These are phyloP conservation scores for Withania somnifera DNA, from an alignment of 305 asterid genomes.

Conservation along the genomic window DNA sequence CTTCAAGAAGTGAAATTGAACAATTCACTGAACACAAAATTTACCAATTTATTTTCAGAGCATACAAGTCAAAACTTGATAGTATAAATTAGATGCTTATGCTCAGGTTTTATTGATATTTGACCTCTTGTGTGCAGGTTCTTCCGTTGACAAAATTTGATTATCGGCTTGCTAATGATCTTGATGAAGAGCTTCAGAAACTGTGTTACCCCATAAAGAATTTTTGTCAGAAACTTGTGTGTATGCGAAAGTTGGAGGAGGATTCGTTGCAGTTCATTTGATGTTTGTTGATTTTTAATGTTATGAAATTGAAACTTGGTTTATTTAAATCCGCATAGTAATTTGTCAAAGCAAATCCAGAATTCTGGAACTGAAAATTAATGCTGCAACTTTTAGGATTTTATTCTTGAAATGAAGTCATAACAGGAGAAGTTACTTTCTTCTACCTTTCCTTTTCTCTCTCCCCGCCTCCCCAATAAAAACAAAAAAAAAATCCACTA, in stretches of 20 bases:
- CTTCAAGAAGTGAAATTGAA: not conserved
- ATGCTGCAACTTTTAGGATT: not conserved
- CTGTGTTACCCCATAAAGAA: constrained; percentile 76
- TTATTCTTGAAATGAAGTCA: not conserved
- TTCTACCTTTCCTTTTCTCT: not conserved
- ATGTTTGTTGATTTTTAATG: constrained; percentile 41
- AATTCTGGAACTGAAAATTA: constrained; percentile 1
- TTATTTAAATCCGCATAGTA: not conserved
- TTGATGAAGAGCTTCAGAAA: constrained; percentile 80
- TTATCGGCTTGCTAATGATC: constrained; percentile 86
- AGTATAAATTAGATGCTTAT: not conserved
- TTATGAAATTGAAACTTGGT: not conserved
- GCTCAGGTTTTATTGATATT: not conserved
- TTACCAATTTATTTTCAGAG: not conserved
- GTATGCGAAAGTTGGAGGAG: constrained; percentile 78
- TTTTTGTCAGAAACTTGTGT: constrained; percentile 72
- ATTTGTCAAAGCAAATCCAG: not conserved
- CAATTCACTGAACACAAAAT: not conserved
- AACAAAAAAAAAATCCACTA: too few relatives aligned
- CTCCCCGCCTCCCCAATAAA: not conserved
- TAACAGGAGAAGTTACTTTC: not conserved
- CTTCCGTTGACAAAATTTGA: constrained; percentile 98
- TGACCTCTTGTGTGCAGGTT: constrained; percentile 54
- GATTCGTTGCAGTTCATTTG: constrained; percentile 89
- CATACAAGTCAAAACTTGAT: not conserved